Percentiles rank a stretch among this genome's conserved stretches.
phyloP scores from a whole-genome alignment of 2,329 filamentous ascomycete species.

The Neofusicoccum parvum region DNA sequence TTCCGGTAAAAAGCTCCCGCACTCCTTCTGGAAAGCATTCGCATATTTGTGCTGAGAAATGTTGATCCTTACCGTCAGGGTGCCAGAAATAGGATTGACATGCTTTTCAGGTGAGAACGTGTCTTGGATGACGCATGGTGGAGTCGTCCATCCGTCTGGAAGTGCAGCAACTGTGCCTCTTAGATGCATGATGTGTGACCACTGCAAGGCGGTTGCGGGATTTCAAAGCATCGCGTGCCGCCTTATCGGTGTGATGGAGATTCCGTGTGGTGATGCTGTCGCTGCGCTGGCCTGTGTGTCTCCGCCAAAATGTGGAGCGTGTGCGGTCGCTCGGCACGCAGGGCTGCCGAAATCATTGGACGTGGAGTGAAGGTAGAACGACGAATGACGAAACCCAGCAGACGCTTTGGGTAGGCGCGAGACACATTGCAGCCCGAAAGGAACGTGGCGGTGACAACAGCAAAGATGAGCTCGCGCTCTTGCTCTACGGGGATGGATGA shows the following conservation, averaged over 20 bases:
- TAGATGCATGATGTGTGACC: neutral
- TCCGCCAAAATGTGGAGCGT: constrained; percentile 10
- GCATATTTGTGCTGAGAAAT: neutral
- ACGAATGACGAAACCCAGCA: neutral
- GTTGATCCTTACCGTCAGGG: neutral
- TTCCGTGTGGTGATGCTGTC: neutral
- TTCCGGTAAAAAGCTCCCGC: neutral
- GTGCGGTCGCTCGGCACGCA: neutral
- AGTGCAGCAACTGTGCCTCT: neutral
- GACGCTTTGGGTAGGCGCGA: neutral
- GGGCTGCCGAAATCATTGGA: neutral
- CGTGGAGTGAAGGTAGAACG: neutral
- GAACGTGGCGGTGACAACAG: constrained; percentile 3
- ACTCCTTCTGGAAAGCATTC: neutral
- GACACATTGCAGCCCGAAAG: neutral
- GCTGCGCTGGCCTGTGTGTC: constrained; percentile 11
- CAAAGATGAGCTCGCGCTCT: neutral
- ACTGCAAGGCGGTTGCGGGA: neutral
- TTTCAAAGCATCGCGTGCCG: neutral
- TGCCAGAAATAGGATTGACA: neutral
- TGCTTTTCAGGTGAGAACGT: neutral
- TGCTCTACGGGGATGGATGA: neutral
- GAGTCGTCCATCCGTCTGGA: neutral
- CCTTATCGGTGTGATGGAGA: neutral
- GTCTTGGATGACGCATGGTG: neutral